Evolutionary conservation across 345 rosid genomes (phyloP).

Genomic region (Limnanthes douglasii): DNA sequence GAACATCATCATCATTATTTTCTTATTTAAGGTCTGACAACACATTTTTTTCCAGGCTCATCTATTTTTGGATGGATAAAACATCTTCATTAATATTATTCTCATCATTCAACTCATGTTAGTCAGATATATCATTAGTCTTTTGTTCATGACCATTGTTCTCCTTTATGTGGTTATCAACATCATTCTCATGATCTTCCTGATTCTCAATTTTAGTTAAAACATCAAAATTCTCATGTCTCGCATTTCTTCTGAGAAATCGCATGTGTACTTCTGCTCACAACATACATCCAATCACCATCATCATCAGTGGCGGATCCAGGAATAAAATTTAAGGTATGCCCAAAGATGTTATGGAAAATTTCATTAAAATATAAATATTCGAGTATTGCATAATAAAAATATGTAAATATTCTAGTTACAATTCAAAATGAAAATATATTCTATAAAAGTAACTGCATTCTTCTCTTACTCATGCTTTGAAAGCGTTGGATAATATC

Average conservation of each 20-base stretch:
- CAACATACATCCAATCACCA: conserved; percentile 84
- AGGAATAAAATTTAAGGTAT: too few species aligned
- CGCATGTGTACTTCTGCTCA: conserved; percentile 85
- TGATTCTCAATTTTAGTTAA: conserved; percentile 42
- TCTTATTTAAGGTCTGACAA: conserved; percentile 21
- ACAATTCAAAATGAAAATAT: too few species aligned
- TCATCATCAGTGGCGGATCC: too few species aligned
- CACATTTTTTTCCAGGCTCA: conserved; percentile 65
- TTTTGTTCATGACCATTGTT: conserved; percentile 7
- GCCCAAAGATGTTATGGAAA: too few species aligned
- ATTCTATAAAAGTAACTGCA: too few species aligned
- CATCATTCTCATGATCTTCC: conserved; percentile 26
- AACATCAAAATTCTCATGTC: conserved; percentile 32
- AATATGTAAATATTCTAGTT: too few species aligned
- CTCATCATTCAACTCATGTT: conserved; percentile 8
- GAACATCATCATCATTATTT: conserved; percentile 13
- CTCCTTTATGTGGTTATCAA: conserved; percentile 11
- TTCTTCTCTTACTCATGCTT: too few species aligned
- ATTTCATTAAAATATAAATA: too few species aligned
- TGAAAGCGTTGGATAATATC: too few species aligned
- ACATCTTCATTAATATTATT: conserved; percentile 19
- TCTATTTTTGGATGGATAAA: conserved; percentile 33
- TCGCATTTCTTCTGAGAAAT: conserved; percentile 63
- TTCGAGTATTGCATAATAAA: too few species aligned
- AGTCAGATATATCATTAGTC: conserved; percentile 11